Evolutionary conservation across 331 rosid species (phyloP).

Genomic region (Acacia concinna): DNA sequence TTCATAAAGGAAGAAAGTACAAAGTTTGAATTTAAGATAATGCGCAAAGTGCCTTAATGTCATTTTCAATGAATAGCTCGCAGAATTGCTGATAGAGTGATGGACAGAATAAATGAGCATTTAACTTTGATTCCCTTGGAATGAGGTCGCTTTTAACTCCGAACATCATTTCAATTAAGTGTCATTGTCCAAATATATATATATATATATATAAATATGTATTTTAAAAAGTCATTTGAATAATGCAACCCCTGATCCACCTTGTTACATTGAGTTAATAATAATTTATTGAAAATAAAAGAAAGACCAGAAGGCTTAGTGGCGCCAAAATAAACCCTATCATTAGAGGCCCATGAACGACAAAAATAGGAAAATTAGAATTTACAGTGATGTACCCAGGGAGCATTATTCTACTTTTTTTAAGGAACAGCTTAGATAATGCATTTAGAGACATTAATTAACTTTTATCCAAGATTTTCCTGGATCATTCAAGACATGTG

Average conservation of each 20-base stretch:
- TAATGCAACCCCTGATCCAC: background rate
- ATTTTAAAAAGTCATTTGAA: background rate
- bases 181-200: background rate
- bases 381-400: background rate
- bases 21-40: constrained; percentile 1
- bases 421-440: constrained; percentile 2
- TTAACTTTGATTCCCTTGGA: background rate
- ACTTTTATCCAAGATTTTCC: background rate
- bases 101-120: background rate
- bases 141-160: background rate
- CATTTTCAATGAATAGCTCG: constrained; percentile 21
- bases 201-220: too few relatives aligned
- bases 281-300: background rate
- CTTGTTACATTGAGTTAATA: background rate
- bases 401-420: constrained; percentile 4
- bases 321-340: background rate
- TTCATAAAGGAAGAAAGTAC: background rate
- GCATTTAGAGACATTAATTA: background rate
- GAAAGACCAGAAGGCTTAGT: background rate
- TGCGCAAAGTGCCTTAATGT: background rate
- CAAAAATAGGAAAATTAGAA: background rate
- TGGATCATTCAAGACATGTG: background rate
- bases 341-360: background rate
- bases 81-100: background rate
- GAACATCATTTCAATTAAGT: background rate